These are phyloP conservation scores for Lophiotrema nucula DNA, from an alignment of 495 filamentous ascomycete genomes.

Conservation along the genomic window DNA sequence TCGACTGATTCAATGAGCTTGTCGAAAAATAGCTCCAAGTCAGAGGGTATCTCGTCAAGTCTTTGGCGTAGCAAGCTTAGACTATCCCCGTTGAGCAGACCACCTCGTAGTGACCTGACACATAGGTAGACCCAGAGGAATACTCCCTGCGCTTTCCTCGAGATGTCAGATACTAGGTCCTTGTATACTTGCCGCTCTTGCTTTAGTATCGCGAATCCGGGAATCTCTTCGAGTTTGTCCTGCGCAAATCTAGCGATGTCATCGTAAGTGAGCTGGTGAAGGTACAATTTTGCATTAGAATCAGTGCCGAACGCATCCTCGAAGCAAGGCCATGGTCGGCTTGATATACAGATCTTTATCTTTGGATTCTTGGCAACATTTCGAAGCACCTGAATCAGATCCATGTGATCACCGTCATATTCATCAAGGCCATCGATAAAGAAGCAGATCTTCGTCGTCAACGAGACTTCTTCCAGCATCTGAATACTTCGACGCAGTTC, in stretches of 20 bases:
- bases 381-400: too few species aligned
- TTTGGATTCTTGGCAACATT: too few species aligned
- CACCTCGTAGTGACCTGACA: constrained; percentile 3
- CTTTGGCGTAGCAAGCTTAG: not conserved
- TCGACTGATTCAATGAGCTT: constrained; percentile 15
- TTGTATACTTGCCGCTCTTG: not conserved
- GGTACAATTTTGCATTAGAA: not conserved
- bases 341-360: too few species aligned
- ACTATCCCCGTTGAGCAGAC: constrained; percentile 3
- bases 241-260: constrained; percentile 13
- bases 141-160: constrained; percentile 11
- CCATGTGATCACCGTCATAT: too few species aligned
- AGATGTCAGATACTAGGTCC: constrained; percentile 1
- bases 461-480: too few species aligned
- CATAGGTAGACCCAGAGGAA: constrained; percentile 25
- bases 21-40: constrained; percentile 13
- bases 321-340: constrained; percentile 49
- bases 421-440: too few species aligned
- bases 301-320: constrained; percentile 38
- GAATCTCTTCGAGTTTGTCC: not conserved
- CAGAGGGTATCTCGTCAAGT: constrained; percentile 10
- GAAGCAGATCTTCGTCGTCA: too few species aligned
- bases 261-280: not conserved
- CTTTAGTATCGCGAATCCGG: not conserved
- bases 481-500: too few species aligned